A percentile compares a stretch with the other conserved stretches of the same genome.
These are phyloP conservation scores for Debaryomyces sp. DNA, from an alignment of 1,139 yeast genomes.

Conservation along the genomic window DNA sequence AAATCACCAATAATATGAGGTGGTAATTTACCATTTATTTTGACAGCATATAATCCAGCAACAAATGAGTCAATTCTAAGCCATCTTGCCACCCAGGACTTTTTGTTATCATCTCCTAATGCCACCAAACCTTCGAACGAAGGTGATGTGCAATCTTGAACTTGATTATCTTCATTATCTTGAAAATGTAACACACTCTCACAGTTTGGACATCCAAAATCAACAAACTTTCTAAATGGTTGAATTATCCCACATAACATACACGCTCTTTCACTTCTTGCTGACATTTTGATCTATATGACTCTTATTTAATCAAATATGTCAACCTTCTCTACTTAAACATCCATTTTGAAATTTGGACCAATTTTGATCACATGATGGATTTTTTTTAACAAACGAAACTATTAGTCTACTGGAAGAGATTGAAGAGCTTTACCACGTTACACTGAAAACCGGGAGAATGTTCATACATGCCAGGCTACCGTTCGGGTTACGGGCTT, in stretches of 20 bases:
- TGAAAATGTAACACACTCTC: constrained; percentile 80
- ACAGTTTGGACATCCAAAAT: constrained; percentile 96
- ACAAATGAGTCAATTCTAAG: constrained; percentile 86
- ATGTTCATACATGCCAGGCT: not conserved
- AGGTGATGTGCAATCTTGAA: constrained; percentile 93
- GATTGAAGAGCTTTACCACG: not conserved
- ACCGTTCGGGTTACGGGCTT: not conserved
- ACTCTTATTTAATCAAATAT: not conserved
- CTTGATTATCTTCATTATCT: constrained; percentile 80
- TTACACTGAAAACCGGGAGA: not conserved
- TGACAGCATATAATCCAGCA: constrained; percentile 91
- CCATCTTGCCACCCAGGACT: constrained; percentile 98
- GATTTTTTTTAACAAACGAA: not conserved
- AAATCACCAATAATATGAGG: constrained; percentile 78
- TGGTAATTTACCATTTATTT: constrained; percentile 89
- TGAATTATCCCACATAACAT: constrained; percentile 96
- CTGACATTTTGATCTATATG: constrained; percentile 40
- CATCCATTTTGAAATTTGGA: not conserved
- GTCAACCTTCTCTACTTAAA: not conserved
- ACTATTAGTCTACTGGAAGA: not conserved
- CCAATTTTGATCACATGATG: constrained; percentile 2
- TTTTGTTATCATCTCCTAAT: constrained; percentile 74
- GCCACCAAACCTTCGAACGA: constrained; percentile 96
- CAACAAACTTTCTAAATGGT: constrained; percentile 70
- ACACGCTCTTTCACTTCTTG: constrained; percentile 88